Evolutionary conservation across 192 early-diverging fungal genomes (phyloP).

Genomic region (Rhizophagus sp.): DNA sequence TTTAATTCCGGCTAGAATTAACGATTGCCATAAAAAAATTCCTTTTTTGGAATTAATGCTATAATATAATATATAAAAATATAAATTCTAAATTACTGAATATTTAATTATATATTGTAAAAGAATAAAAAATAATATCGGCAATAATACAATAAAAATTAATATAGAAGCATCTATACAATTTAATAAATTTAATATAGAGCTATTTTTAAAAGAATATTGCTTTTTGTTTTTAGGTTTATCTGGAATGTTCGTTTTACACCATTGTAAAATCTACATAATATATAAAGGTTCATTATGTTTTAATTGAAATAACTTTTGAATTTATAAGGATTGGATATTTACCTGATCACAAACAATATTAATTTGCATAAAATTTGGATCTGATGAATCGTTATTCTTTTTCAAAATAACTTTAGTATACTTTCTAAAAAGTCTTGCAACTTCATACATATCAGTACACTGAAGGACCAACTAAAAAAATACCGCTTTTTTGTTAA

Average conservation of each 20-base stretch:
- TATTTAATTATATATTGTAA: too few relatives aligned
- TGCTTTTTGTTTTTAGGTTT: background rate
- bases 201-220: background rate
- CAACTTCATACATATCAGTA: constrained; percentile 54
- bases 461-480: constrained; percentile 51
- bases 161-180: too few relatives aligned
- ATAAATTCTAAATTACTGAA: too few relatives aligned
- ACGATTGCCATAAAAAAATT: too few relatives aligned
- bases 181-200: background rate
- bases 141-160: too few relatives aligned
- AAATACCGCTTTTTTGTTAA: background rate
- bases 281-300: background rate
- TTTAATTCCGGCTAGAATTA: too few relatives aligned
- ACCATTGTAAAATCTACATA: background rate
- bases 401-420: constrained; percentile 52
- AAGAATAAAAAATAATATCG: too few relatives aligned
- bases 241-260: background rate
- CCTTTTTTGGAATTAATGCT: too few relatives aligned
- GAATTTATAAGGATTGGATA: background rate
- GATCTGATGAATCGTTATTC: constrained; percentile 52
- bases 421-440: constrained; percentile 60
- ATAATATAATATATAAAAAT: too few relatives aligned
- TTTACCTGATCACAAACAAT: constrained; percentile 17
- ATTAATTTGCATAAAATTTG: constrained; percentile 57
- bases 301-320: background rate